Conservation (phyloP, 805 yeast genomes). For the Pichia nanzhaoensis region DNA sequence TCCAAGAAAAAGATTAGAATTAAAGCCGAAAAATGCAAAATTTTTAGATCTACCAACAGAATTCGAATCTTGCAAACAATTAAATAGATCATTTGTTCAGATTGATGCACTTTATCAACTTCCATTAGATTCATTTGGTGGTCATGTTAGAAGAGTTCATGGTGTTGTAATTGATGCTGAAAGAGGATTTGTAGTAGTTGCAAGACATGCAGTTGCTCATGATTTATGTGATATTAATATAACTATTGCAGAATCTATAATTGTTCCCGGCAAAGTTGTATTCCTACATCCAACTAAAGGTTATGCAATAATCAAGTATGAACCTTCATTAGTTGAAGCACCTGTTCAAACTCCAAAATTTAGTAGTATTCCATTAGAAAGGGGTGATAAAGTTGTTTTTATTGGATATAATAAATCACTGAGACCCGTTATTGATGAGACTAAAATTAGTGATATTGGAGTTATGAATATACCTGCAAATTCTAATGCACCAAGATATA, state of each 20-base stretch:
- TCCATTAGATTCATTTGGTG: conserved; percentile 69
- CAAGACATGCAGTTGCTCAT: conserved; percentile 76
- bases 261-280: conserved; percentile 71
- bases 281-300: conserved; percentile 86
- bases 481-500: conserved; percentile 65
- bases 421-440: conserved; percentile 66
- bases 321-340: conserved; percentile 66
- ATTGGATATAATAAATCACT: conserved; percentile 71
- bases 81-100: conserved; percentile 65
- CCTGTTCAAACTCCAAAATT: conserved; percentile 65
- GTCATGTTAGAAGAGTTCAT: conserved; percentile 53
- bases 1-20: conserved; percentile 49
- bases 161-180: conserved; percentile 80
- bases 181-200: conserved; percentile 71
- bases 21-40: conserved; percentile 56
- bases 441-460: conserved; percentile 69
- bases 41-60: conserved; percentile 64
- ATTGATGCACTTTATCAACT: conserved; percentile 61
- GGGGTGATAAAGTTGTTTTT: conserved; percentile 74
- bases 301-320: conserved; percentile 77
- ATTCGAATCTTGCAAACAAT: conserved; percentile 43
- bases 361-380: conserved; percentile 46
- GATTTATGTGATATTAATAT: conserved; percentile 70
- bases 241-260: conserved; percentile 79
- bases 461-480: conserved; percentile 68